These are phyloP conservation scores for Metarhizium guizhouense DNA, from an alignment of 2,329 filamentous ascomycete species.

Conservation along the genomic window DNA sequence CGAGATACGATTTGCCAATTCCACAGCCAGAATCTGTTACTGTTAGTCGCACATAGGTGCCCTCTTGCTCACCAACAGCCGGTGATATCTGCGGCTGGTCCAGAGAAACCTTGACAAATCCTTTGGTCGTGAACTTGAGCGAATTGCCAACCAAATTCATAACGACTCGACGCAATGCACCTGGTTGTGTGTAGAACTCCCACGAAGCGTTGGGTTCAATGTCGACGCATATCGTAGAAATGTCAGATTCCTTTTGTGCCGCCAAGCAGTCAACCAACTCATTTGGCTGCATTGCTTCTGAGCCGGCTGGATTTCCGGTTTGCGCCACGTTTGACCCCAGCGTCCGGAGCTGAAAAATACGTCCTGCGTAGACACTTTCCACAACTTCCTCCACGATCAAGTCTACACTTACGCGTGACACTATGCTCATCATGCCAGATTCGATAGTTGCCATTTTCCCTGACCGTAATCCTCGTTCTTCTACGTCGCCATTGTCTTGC, in stretches of 20 bases:
- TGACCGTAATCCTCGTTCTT: conserved; percentile 5
- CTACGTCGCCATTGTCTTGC: conserved; percentile 1
- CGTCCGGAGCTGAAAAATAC: conserved; percentile 23
- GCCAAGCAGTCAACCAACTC: neutral
- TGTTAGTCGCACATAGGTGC: conserved; percentile 24
- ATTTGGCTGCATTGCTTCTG: neutral
- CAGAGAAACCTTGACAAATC: conserved; percentile 21
- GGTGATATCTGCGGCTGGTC: neutral
- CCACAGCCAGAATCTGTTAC: conserved; percentile 58
- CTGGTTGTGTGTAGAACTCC: conserved; percentile 46
- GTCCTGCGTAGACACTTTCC: conserved; percentile 37
- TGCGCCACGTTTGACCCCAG: neutral
- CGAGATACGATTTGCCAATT: conserved; percentile 54
- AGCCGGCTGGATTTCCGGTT: neutral
- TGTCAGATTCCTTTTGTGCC: conserved; percentile 11
- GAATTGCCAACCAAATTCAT: conserved; percentile 57
- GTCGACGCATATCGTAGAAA: conserved; percentile 19
- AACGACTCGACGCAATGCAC: conserved; percentile 42
- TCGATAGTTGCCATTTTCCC: conserved; percentile 6
- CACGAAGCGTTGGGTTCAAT: conserved; percentile 37
- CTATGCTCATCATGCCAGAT: conserved; percentile 10
- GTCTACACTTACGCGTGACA: conserved; percentile 25
- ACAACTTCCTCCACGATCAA: conserved; percentile 35
- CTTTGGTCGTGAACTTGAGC: conserved; percentile 46
- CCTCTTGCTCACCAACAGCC: conserved; percentile 6